Percentiles rank a stretch among this genome's conserved stretches.
Conservation (phyloP, 306 rosid species). For the Gastrolobium villosum region DNA sequence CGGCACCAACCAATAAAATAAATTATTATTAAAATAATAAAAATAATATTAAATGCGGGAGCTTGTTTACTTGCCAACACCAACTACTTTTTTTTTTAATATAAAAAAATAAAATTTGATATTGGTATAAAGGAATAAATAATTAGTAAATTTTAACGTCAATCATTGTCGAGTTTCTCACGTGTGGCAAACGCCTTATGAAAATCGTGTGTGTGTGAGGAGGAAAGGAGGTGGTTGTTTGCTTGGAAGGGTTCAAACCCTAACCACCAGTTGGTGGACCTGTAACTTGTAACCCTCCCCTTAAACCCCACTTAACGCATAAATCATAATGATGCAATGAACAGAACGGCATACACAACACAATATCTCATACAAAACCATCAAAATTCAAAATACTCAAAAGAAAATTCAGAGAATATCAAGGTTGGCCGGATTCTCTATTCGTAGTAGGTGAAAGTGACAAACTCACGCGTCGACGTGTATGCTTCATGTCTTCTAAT, state of each 20-base stretch:
- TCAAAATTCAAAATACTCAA: neutral
- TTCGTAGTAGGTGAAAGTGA: slow-evolving; percentile 60
- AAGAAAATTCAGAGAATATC: neutral
- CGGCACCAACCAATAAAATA: slow-evolving; percentile 73
- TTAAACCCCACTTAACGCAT: slow-evolving; percentile 71
- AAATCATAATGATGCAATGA: slow-evolving; percentile 33
- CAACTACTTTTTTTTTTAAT: slow-evolving; percentile 55
- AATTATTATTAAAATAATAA: slow-evolving; percentile 28
- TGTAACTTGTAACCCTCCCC: slow-evolving; percentile 57
- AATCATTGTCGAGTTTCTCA: slow-evolving; percentile 65
- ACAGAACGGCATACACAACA: neutral
- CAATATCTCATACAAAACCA: slow-evolving; percentile 4
- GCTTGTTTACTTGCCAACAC: slow-evolving; percentile 53
- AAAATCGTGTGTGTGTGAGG: slow-evolving; percentile 36
- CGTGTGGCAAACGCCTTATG: slow-evolving; percentile 69
- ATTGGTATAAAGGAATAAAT: slow-evolving; percentile 54
- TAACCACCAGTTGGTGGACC: slow-evolving; percentile 95
- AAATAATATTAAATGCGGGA: neutral
- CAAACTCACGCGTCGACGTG: slow-evolving; percentile 55
- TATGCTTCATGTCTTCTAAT: slow-evolving; percentile 44
- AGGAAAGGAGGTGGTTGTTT: slow-evolving; percentile 64
- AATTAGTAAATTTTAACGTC: slow-evolving; percentile 55
- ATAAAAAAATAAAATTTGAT: neutral
- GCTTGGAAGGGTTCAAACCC: slow-evolving; percentile 74
- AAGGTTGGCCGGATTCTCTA: slow-evolving; percentile 51